Evolutionary conservation across 1,284 basidiomycete genomes (phyloP), one percentile per base, ranked within the genome.

Genomic region (Sporisorium exsertum): DNA sequence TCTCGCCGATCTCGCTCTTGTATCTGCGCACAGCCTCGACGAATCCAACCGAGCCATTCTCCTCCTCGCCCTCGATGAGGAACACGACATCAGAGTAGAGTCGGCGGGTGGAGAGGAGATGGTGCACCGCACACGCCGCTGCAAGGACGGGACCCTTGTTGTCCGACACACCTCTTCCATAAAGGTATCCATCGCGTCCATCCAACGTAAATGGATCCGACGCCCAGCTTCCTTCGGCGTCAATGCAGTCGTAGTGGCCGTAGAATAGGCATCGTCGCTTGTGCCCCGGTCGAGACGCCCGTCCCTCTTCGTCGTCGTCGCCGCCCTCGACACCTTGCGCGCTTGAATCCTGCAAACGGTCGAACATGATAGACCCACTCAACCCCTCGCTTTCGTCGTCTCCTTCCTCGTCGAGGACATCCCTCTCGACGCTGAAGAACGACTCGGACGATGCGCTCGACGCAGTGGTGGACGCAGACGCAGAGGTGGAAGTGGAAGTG

Each of bases 111-210:
- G 91, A 88, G 3, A 94, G 89, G 45, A 99, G 85, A 42, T 93
- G 90, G 0, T 93, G 92, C 1, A 92, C 94, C 0, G 96, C 96
- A 79, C 91, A 94, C 0, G 95, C 96, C 8, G 92, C 89, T 1
- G 95, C 95, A 65, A 98, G 89, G 51, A 97, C 92, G 0, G 97
- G 96, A 0, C 96, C 96, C 84, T 98, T 95, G 87, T 95, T 91
- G 60, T 84, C 87, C 26, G 83, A 82, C 3, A 93, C 92, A 1
- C 96, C 96, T 27, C 96, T 91, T 2, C 94, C 96, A 83, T 97
- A 97, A 0, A 98, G 88, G 83, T 95, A 96, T 0, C 96, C 96
- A 81, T 97, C 94, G 12, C 91, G 89, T 1, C 94, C 95, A 0
- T 90, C 90, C 64, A 98, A 87, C 7, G 87, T 88, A 87, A 94